Evolutionary conservation across 306 rosid species (phyloP), one percentile per base, ranked within the genome.

Genomic region (Comarum palustre): DNA sequence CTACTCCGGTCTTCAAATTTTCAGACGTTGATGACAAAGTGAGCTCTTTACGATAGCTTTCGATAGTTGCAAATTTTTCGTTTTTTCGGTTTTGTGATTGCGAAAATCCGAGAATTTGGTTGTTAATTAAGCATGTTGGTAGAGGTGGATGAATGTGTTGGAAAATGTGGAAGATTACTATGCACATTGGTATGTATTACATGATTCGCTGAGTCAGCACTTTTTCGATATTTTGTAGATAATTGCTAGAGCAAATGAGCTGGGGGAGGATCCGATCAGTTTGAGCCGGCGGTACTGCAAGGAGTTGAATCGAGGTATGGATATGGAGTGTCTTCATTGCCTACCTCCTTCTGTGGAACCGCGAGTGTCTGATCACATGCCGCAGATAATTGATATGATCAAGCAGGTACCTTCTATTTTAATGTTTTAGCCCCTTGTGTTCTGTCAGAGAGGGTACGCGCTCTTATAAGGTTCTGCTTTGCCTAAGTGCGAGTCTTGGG

Each of bases 11-110:
- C n/a, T n/a, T 78, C 95, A 97, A 48, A 94, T 91, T 83, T 94
- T 94, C 79, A 94, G 99, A 94, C 72, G 95, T 94, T 4, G 97
- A 94, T 80, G 97, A 94, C 81, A 94, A 94, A 86, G 99, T 91
- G 50, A 83, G 89, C 82, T 79, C 41, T 62, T 71, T 75, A 75
- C 17, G 11, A 4, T 9, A 8, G 32, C 5, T 5, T 41, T 48
- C 11, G 15, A 46, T 41, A 5, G 29, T 45, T 43, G 39, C 70
- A 7, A 10, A 17, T 3, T 45, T 72, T 55, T 3, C 3, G 59
- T 20, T 0, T 39, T 20, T 52, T 20, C 6, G 29, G 20, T 75
- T 32, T 70, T 4, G 2, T 34, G 32, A 47, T 38, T 46, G 24
- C 11, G 55, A 42, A 9, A 19, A 48, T 5, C 4, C 68, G 41